Base-by-base conservation (phyloP, 2,329 filamentous ascomycete genomes). In the Cytospora paraplurivora region DNA sequence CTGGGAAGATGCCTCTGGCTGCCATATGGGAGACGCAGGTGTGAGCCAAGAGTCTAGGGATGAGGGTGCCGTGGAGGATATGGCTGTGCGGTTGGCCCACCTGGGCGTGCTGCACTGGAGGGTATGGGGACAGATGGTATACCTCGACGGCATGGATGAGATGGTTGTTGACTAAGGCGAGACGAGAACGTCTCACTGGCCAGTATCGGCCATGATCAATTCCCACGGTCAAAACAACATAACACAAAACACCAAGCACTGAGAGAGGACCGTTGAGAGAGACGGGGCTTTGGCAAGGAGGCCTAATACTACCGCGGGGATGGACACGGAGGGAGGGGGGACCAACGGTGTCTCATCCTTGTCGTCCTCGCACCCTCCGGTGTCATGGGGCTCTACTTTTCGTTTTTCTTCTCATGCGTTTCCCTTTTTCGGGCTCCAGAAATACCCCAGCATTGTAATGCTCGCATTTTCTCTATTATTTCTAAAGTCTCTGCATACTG, bases 41-140 rank as follows among this genome's bases (percentile, higher is more conserved):
- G 44, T 67, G 7, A 68, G 69, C 62, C 77, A 77, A 11, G 79
- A 81, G 61, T 74, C 75, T 10, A 78, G 82, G 51, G 82, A 85
- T 56, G 83, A 86, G 56, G 79, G 78, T 51, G 80, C 82, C 38
- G 71, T 90, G 44, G 81, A 83, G 51, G 88, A 92, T 64, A 85
- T 97, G 74, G 87, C 91, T 1, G 89, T 88, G 52, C 87, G 91
- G 53, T 82, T 97, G 57, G 89, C 92, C 7, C 94, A 97, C 72
- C 86, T 97, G 52, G 87, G 91, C 15, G 82, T 95, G 7, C 78
- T 98, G 32, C 93, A 97, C 76, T 97, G 93, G 93, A 85, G 91
- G 56, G 89, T 97, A 3, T 98, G 93, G 92, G 85, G 85, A 1
- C 85, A 86, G 2, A 79, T 96, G 59, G 86, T 90, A 13, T 97